Conservation (phyloP, 768 basidiomycete genomes). For the Gyrodon lividus region DNA sequence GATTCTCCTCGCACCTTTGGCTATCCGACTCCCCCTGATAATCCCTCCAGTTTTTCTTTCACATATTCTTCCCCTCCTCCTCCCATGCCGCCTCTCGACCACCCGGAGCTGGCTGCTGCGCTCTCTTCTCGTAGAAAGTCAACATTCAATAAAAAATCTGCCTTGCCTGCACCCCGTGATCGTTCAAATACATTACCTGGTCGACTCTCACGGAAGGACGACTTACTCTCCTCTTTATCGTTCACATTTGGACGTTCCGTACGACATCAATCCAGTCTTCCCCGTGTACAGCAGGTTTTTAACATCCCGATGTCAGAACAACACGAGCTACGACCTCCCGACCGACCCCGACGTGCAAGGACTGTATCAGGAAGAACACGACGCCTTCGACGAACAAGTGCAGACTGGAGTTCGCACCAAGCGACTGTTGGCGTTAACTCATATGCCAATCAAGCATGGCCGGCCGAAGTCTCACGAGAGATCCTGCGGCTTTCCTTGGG, state of each 20-base stretch:
- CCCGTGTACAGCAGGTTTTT: slow-evolving; percentile 27
- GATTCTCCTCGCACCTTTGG: slow-evolving; percentile 46
- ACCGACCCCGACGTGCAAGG: slow-evolving; percentile 21
- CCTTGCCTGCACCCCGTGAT: slow-evolving; percentile 14
- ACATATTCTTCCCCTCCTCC: slow-evolving; percentile 41
- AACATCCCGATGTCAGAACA: slow-evolving; percentile 7
- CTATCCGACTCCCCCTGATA: slow-evolving; percentile 33
- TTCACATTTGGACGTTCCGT: slow-evolving; percentile 26
- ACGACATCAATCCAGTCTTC: slow-evolving; percentile 29
- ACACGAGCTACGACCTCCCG: slow-evolving; percentile 1
- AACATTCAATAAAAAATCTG: slow-evolving; percentile 4
- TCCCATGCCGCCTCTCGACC: slow-evolving; percentile 55
- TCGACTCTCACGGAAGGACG: slow-evolving; percentile 17
- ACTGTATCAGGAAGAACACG: slow-evolving; percentile 36
- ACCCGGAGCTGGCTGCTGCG: slow-evolving; percentile 29
- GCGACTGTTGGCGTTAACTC: slow-evolving; percentile 37
- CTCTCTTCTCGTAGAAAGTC: slow-evolving; percentile 22
- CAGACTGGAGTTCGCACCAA: slow-evolving; percentile 55
- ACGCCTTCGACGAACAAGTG: slow-evolving; percentile 48
- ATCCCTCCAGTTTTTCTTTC: slow-evolving; percentile 18
- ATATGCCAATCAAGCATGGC: slow-evolving; percentile 46
- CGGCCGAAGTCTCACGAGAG: slow-evolving; percentile 56
- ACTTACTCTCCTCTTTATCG: slow-evolving; percentile 22
- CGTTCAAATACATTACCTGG: slow-evolving; percentile 25
- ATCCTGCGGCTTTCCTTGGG: slow-evolving; percentile 51